Percentiles rank a stretch among this genome's conserved stretches.
phyloP scores from a whole-genome alignment of 2,329 filamentous ascomycete genomes.

The Fusarium guadeloupense region DNA sequence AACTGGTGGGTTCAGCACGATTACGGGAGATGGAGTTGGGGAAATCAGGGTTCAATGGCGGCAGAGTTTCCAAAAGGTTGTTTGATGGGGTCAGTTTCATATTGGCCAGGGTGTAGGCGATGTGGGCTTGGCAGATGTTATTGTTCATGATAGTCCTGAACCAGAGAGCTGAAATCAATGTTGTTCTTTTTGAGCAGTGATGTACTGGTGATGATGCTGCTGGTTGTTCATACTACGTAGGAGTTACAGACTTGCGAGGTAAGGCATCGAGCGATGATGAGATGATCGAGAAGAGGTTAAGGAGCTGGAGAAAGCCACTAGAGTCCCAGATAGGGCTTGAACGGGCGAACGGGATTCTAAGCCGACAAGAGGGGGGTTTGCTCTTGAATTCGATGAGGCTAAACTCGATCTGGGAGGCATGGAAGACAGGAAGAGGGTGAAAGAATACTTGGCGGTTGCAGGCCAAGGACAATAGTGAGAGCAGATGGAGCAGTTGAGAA shows the following conservation, averaged over 20 bases:
- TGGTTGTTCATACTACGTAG: neutral
- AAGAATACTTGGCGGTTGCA: neutral
- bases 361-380: neutral
- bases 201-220: constrained; percentile 4
- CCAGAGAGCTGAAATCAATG: neutral
- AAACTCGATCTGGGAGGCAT: constrained; percentile 24
- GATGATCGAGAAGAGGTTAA: constrained; percentile 1
- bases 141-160: neutral
- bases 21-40: constrained; percentile 1
- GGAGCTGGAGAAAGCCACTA: no score
- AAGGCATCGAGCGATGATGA: constrained; percentile 10
- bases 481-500: neutral
- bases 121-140: constrained; percentile 4
- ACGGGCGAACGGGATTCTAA: constrained; percentile 20
- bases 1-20: neutral
- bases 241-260: neutral
- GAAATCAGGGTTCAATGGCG: constrained; percentile 32
- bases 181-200: constrained; percentile 4
- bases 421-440: neutral
- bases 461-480: neutral
- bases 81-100: constrained; percentile 15
- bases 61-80: constrained; percentile 22
- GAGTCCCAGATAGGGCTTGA: constrained; percentile 1
- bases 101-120: constrained; percentile 1
- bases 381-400: constrained; percentile 1